Evolutionary conservation across 345 rosid species (phyloP).

Genomic region (Sapria himalayana): DNA sequence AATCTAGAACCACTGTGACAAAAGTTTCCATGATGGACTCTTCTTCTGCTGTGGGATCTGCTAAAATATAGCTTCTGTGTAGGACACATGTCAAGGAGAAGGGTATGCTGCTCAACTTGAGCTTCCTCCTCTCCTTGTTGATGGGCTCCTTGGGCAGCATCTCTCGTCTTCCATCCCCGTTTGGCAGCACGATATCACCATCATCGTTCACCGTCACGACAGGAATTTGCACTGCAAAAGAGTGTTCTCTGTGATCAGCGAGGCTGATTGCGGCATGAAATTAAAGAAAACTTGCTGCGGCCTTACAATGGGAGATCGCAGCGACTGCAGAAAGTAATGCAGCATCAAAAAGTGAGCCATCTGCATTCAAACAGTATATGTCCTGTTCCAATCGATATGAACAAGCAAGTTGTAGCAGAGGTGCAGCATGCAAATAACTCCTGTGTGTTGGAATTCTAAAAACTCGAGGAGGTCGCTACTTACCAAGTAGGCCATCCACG

Average conservation of each 20-base stretch:
- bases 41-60: conserved; percentile 83
- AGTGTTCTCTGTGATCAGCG: conserved; percentile 1
- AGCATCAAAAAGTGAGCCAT: conserved; percentile 84
- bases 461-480: conserved; percentile 8
- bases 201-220: conserved; percentile 58
- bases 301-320: conserved; percentile 58
- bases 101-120: conserved; percentile 35
- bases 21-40: conserved; percentile 71
- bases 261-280: background rate
- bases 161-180: conserved; percentile 24
- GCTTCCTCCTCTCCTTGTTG: conserved; percentile 58
- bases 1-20: conserved; percentile 51
- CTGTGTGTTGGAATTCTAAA: too few species aligned
- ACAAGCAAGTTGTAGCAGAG: too few species aligned
- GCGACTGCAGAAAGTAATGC: conserved; percentile 79
- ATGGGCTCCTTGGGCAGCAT: conserved; percentile 31
- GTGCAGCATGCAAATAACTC: too few species aligned
- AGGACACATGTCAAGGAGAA: conserved; percentile 61
- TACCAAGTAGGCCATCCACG: conserved; percentile 92
- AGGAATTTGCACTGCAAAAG: conserved; percentile 59
- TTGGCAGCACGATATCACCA: conserved; percentile 40
- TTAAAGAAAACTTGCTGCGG: conserved; percentile 2
- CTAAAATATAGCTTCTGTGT: conserved; percentile 55
- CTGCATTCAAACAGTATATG: conserved; percentile 82
- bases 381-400: too few species aligned